These are phyloP conservation scores for Nakazawaea ambrosiae DNA, from an alignment of 805 yeast genomes.

Conservation along the genomic window DNA sequence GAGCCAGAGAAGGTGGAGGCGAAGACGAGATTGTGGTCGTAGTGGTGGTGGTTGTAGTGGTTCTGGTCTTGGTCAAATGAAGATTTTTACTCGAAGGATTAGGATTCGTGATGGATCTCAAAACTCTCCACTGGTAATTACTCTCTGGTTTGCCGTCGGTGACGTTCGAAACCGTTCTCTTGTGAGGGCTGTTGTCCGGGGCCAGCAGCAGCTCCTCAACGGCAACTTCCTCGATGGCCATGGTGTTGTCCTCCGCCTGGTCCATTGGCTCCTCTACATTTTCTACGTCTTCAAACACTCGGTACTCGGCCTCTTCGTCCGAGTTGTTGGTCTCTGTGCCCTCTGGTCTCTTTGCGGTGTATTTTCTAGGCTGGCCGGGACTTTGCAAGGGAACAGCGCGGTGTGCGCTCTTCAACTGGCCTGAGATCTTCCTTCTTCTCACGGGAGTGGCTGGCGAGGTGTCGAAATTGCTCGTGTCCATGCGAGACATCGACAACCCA, in stretches of 20 bases:
- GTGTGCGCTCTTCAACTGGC: slow-evolving; percentile 58
- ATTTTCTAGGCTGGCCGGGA: slow-evolving; percentile 95
- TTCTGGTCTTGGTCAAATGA: slow-evolving; percentile 37
- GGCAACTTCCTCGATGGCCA: slow-evolving; percentile 11
- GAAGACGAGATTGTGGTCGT: slow-evolving; percentile 20
- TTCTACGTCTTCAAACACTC: slow-evolving; percentile 19
- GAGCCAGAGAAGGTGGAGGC: slow-evolving; percentile 19
- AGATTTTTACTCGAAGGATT: slow-evolving; percentile 22
- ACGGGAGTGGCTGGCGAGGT: slow-evolving; percentile 68
- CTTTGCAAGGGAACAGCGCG: slow-evolving; percentile 85
- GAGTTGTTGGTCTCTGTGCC: slow-evolving; percentile 24
- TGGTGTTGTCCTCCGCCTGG: slow-evolving; percentile 14
- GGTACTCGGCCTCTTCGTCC: slow-evolving; percentile 27
- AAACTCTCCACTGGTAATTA: slow-evolving; percentile 29
- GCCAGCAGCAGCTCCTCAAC: too few relatives aligned
- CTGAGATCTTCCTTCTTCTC: slow-evolving; percentile 63
- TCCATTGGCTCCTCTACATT: slow-evolving; percentile 38
- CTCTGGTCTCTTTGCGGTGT: slow-evolving; percentile 25
- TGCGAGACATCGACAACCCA: slow-evolving; percentile 11
- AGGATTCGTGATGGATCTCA: slow-evolving; percentile 23
- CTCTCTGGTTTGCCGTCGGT: slow-evolving; percentile 2
- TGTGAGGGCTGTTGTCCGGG: slow-evolving; percentile 13
- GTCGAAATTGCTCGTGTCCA: slow-evolving; percentile 14
- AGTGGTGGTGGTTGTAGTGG: slow-evolving; percentile 44
- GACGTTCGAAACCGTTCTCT: slow-evolving; percentile 13